These are phyloP conservation scores for Fraxinus sp. DNA, from an alignment of 305 asterid species.

Conservation along the genomic window DNA sequence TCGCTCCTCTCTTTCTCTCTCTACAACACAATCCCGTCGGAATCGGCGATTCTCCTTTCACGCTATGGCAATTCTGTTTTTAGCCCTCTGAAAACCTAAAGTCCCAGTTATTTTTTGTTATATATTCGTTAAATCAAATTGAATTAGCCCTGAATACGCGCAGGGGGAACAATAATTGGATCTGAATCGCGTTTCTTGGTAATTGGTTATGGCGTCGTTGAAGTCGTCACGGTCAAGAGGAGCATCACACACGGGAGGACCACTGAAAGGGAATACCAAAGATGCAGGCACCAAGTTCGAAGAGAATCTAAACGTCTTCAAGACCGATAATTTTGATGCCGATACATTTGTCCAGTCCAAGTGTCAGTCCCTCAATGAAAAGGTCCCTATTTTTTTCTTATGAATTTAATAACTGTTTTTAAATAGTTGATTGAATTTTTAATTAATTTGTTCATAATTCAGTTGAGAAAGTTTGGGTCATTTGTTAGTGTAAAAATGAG, in stretches of 20 bases:
- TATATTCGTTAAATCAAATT: conserved; percentile 21
- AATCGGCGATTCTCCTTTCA: conserved; percentile 22
- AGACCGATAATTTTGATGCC: conserved; percentile 87
- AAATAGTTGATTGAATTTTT: neutral
- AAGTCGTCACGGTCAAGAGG: conserved; percentile 88
- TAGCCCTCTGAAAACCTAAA: conserved; percentile 5
- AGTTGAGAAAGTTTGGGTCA: conserved; percentile 9
- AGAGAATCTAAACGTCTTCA: conserved; percentile 88
- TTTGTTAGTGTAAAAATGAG: neutral
- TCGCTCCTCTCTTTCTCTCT: conserved; percentile 25
- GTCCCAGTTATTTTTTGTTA: neutral
- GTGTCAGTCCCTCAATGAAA: conserved; percentile 81
- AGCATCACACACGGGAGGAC: conserved; percentile 52
- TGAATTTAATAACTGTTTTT: neutral
- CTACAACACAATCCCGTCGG: conserved; percentile 30
- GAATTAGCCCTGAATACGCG: conserved; percentile 23
- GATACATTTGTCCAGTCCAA: conserved; percentile 84
- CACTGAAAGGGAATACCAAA: conserved; percentile 51
- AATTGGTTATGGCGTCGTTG: conserved; percentile 60
- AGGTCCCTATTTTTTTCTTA: conserved; percentile 39
- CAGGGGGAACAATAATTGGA: conserved; percentile 12
- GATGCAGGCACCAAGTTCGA: conserved; percentile 74
- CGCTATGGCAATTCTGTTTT: conserved; percentile 32
- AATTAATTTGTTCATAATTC: conserved; percentile 2
- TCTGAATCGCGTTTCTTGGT: neutral